Base-by-base conservation (phyloP, 2,329 filamentous ascomycete genomes). In the Diatrype stigma region DNA sequence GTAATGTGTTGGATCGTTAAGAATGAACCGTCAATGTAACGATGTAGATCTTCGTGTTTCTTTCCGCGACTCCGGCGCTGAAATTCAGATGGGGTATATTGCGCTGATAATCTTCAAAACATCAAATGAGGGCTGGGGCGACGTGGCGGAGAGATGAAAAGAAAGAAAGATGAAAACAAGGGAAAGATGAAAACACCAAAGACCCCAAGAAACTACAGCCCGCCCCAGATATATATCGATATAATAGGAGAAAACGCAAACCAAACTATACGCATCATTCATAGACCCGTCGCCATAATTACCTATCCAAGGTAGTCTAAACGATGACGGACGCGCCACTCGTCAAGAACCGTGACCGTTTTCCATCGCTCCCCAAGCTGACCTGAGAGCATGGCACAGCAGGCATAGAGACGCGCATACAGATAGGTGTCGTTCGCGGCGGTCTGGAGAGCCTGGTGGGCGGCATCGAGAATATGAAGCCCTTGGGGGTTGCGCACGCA, bases 361-460 rank as follows among this genome's bases (percentile, higher is more conserved):
- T 77, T 70, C 14, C 54, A 47, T 19, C 40, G 38, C 3, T 58
- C 51, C 14, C 57, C 65, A 8, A 55, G 46, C 11, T 59, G 58
- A 8, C 76, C 72, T 2, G 74, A 75, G 48, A 78, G 57, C 58
- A 73, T 72, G 1, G 70, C 75, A 14, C 75, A 67, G 38, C 73
- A 77, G 2, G 75, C 74, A 58, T 77, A 72, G 32, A 69, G 70
- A 23, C 73, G 70, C 1, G 73, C 70, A 49, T 74, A 74, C 7
- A 57, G 45, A 19, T 67, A 63, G 17, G 64, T 65, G 0, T 68
- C 64, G 0, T 61, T 59, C 37, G 62, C 62, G 1, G 67, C 62
- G 3, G 61, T 56, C 32, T 51, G 52, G 51, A 74, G 72, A 55
- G 71, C 67, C 16, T 60, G 60, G 49, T 80, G 77, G 0, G 74